phyloP scores from a whole-genome alignment of 2,329 filamentous ascomycete genomes.

The Tolypocladium ophioglossoides region DNA sequence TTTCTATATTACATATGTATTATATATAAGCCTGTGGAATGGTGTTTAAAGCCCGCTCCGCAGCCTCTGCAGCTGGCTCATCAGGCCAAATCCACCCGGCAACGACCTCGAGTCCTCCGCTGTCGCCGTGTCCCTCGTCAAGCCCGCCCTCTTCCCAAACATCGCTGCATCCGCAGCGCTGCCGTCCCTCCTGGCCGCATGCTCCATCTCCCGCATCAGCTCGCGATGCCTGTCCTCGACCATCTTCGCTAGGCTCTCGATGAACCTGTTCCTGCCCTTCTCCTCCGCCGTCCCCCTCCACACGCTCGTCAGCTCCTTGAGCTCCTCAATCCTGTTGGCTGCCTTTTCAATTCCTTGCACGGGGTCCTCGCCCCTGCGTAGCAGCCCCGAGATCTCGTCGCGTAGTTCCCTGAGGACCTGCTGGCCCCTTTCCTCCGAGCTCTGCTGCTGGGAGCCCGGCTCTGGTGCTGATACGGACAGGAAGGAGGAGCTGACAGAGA shows the following conservation, averaged over 20 bases:
- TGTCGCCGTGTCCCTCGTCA: constrained; percentile 11
- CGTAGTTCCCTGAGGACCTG: constrained; percentile 62
- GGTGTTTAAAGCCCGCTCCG: constrained; percentile 36
- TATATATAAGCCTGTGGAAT: not conserved
- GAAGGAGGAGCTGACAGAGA: constrained; percentile 75
- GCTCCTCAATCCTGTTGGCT: constrained; percentile 59
- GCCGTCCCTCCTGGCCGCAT: constrained; percentile 24
- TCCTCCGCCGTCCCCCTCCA: constrained; percentile 98
- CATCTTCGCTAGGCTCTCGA: constrained; percentile 70
- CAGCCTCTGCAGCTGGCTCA: constrained; percentile 52
- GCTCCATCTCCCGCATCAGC: constrained; percentile 41
- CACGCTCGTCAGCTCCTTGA: constrained; percentile 65
- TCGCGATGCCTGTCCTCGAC: constrained; percentile 64
- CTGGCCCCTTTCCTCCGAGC: constrained; percentile 77
- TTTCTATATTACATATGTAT: too few relatives aligned
- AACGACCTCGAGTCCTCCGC: constrained; percentile 31
- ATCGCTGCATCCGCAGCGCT: constrained; percentile 19
- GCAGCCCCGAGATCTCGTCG: constrained; percentile 58
- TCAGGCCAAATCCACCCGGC: constrained; percentile 45
- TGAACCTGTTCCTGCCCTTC: constrained; percentile 68
- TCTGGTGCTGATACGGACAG: constrained; percentile 85
- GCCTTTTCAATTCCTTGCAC: constrained; percentile 65
- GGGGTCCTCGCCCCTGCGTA: constrained; percentile 47
- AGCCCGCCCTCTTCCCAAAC: constrained; percentile 21
- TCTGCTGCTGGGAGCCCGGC: constrained; percentile 49